A percentile compares a stretch with the other conserved stretches of the same genome.
Evolutionary conservation across 2,329 filamentous ascomycete genomes (phyloP).

Genomic region (Uncinocarpus reesii): DNA sequence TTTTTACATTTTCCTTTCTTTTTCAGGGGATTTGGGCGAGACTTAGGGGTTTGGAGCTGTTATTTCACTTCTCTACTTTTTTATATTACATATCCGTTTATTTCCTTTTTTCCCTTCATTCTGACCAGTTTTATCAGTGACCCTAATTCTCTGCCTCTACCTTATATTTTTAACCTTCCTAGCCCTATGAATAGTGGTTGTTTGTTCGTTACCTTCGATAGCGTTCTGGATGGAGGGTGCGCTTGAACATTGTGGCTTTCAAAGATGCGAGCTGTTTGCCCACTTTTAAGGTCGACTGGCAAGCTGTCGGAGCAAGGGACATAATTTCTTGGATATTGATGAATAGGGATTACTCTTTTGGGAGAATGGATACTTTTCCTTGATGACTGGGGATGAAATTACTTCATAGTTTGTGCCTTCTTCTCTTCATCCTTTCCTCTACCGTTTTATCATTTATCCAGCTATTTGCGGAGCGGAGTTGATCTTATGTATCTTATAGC

Average conservation of each 20-base stretch:
- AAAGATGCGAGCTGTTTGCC: no score
- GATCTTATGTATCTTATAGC: slow-evolving; percentile 9
- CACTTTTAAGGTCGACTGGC: not conserved
- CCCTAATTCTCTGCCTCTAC: not conserved
- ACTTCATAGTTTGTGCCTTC: slow-evolving; percentile 3
- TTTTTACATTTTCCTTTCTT: not conserved
- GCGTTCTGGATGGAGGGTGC: not conserved
- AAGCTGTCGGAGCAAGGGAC: not conserved
- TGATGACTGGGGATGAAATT: slow-evolving; percentile 10
- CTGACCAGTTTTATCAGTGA: not conserved
- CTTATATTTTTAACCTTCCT: not conserved
- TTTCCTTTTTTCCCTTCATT: slow-evolving; percentile 6
- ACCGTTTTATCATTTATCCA: not conserved
- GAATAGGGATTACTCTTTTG: slow-evolving; percentile 1
- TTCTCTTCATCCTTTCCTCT: slow-evolving; percentile 1
- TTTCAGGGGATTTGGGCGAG: slow-evolving; percentile 1
- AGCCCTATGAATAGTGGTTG: not conserved
- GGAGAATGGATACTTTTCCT: slow-evolving; percentile 1
- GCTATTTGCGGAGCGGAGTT: slow-evolving; percentile 8
- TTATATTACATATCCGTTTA: slow-evolving; percentile 7
- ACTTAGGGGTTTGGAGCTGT: slow-evolving; percentile 3
- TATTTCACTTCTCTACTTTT: slow-evolving; percentile 5
- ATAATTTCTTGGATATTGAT: slow-evolving; percentile 1
- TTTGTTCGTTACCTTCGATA: not conserved
- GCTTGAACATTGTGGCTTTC: no score